These are phyloP conservation scores for Aegle marmelos DNA, from an alignment of 345 rosid genomes.

Conservation along the genomic window DNA sequence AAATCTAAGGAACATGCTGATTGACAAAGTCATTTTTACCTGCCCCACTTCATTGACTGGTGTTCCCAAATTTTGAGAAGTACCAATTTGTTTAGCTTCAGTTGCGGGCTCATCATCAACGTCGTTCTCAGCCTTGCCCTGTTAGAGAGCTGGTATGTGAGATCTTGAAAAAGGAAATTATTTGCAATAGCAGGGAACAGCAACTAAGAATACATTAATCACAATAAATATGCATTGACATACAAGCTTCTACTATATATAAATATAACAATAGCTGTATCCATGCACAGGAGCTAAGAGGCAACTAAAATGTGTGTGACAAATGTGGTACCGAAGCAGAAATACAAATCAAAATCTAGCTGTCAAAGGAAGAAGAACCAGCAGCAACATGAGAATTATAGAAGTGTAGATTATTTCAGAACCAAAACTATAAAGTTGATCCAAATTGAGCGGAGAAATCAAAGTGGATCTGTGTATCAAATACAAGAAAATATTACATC, in stretches of 20 bases:
- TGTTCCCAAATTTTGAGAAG: constrained; percentile 29
- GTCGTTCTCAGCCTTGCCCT: constrained; percentile 26
- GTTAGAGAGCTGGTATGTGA: constrained; percentile 6
- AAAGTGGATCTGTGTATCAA: neutral
- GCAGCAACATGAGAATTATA: neutral
- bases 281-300: neutral
- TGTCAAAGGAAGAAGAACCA: neutral
- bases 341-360: neutral
- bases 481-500: neutral
- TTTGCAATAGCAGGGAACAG: neutral
- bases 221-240: neutral
- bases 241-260: neutral
- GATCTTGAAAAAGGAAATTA: constrained; percentile 14
- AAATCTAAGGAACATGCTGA: constrained; percentile 2
- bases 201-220: neutral
- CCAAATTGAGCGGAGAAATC: neutral
- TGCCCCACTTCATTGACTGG: constrained; percentile 27
- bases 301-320: neutral
- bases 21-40: constrained; percentile 25
- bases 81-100: constrained; percentile 30
- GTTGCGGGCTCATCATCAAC: constrained; percentile 28
- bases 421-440: neutral
- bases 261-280: neutral
- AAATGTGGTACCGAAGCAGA: neutral
- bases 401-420: neutral